Evolutionary conservation across 768 basidiomycete genomes (phyloP).

Genomic region (Leucocoprinus leucothites): DNA sequence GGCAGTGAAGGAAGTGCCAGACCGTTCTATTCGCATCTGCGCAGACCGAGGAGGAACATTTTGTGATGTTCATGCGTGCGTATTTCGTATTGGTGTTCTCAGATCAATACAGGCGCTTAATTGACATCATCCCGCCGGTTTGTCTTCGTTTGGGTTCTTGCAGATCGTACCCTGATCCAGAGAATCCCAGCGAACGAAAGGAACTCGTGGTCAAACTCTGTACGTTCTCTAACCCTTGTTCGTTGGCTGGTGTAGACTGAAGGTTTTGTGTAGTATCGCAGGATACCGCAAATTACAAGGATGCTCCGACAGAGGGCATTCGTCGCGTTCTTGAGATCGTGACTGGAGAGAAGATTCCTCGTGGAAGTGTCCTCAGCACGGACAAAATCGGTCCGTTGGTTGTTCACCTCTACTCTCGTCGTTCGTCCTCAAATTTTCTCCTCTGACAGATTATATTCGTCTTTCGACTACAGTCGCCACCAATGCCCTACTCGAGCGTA

Average conservation of each 20-base stretch:
- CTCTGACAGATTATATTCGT: slow-evolving; percentile 74
- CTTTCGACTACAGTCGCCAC: slow-evolving; percentile 95
- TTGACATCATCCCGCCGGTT: neutral
- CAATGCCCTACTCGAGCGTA: slow-evolving; percentile 92
- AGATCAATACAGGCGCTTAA: neutral
- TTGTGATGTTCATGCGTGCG: slow-evolving; percentile 83
- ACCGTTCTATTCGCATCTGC: slow-evolving; percentile 80
- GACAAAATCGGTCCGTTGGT: slow-evolving; percentile 68
- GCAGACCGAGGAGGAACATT: slow-evolving; percentile 92
- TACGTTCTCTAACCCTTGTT: slow-evolving; percentile 32
- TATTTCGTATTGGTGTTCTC: slow-evolving; percentile 18
- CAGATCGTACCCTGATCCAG: slow-evolving; percentile 75
- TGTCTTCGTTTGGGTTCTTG: neutral
- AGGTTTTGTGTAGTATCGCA: slow-evolving; percentile 62
- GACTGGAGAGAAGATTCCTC: slow-evolving; percentile 62
- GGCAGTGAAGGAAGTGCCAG: slow-evolving; percentile 40
- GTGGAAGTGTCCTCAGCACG: slow-evolving; percentile 66
- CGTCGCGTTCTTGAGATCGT: slow-evolving; percentile 79
- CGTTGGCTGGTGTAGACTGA: neutral
- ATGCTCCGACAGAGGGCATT: slow-evolving; percentile 95
- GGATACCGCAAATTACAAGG: slow-evolving; percentile 82
- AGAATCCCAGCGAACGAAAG: slow-evolving; percentile 54
- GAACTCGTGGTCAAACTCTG: slow-evolving; percentile 91
- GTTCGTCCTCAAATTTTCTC: neutral
- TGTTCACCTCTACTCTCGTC: neutral